Evolutionary conservation across 1,284 basidiomycete genomes (phyloP).

Genomic region (Mycosarcoma mackinlayi): DNA sequence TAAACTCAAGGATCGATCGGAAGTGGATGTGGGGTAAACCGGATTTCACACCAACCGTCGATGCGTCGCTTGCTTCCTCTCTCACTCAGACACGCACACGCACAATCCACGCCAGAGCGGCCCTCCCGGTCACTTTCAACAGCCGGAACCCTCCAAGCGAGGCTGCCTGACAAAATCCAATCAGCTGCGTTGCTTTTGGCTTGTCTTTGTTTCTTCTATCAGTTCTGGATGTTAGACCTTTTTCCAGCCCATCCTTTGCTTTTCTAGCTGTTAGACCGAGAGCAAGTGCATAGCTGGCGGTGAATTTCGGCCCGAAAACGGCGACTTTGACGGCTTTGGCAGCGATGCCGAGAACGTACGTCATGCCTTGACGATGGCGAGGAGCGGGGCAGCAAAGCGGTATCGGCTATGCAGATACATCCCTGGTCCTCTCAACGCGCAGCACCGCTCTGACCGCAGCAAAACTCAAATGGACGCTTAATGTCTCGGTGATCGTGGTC

Average conservation of each 20-base stretch:
- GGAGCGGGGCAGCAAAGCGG: too few relatives aligned
- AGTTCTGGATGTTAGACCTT: background rate
- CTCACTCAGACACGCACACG: background rate
- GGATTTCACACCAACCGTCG: too few relatives aligned
- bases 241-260: background rate
- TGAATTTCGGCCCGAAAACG: constrained; percentile 8
- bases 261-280: constrained; percentile 1
- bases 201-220: background rate
- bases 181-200: constrained; percentile 12
- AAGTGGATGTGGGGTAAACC: too few relatives aligned
- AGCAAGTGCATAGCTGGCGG: background rate
- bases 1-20: too few relatives aligned
- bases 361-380: too few relatives aligned
- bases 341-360: background rate
- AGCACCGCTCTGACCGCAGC: too few relatives aligned
- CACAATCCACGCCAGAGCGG: background rate
- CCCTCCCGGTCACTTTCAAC: constrained; percentile 36
- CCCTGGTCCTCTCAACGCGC: too few relatives aligned
- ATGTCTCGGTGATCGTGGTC: too few relatives aligned
- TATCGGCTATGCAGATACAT: background rate
- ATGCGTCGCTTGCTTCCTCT: background rate
- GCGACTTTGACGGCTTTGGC: constrained; percentile 9
- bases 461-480: too few relatives aligned
- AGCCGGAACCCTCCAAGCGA: constrained; percentile 16
- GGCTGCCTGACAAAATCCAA: too few relatives aligned